Evolutionary conservation across 805 yeast species (phyloP).

Genomic region (Spencermartinsiella europaea): DNA sequence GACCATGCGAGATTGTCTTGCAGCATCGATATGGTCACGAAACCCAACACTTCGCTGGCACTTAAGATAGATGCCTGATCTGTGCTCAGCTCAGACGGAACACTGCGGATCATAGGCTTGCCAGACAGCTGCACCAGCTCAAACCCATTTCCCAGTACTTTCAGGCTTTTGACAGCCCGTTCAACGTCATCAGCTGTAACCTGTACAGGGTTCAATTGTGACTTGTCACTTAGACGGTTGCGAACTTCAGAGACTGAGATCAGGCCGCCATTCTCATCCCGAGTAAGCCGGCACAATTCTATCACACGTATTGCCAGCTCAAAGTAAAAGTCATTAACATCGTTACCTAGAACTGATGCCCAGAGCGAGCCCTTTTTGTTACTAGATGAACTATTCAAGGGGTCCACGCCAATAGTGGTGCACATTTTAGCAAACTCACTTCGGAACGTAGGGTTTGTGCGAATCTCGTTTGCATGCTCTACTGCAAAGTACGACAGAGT

Average conservation of each 20-base stretch:
- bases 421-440: conserved; percentile 73
- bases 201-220: conserved; percentile 25
- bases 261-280: conserved; percentile 77
- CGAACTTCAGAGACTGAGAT: conserved; percentile 55
- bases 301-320: conserved; percentile 70
- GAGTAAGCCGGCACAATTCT: conserved; percentile 66
- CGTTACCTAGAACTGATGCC: conserved; percentile 33
- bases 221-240: conserved; percentile 29
- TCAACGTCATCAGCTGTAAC: conserved; percentile 49
- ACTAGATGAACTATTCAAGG: conserved; percentile 42
- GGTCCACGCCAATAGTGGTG: conserved; percentile 77
- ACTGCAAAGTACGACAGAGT: conserved; percentile 71
- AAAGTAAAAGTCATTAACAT: conserved; percentile 50
- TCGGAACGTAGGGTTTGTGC: conserved; percentile 58
- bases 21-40: conserved; percentile 56
- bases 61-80: conserved; percentile 73
- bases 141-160: conserved; percentile 64
- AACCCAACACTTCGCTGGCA: conserved; percentile 74
- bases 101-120: conserved; percentile 53
- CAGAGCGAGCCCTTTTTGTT: conserved; percentile 31
- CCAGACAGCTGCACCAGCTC: conserved; percentile 50
- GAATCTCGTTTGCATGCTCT: conserved; percentile 64
- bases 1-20: conserved; percentile 78
- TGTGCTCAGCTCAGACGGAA: conserved; percentile 55
- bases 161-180: conserved; percentile 49